These are phyloP conservation scores for Chaetoceros tenuissimus DNA, from an alignment of 108 stramenopile genomes.

Conservation along the genomic window DNA sequence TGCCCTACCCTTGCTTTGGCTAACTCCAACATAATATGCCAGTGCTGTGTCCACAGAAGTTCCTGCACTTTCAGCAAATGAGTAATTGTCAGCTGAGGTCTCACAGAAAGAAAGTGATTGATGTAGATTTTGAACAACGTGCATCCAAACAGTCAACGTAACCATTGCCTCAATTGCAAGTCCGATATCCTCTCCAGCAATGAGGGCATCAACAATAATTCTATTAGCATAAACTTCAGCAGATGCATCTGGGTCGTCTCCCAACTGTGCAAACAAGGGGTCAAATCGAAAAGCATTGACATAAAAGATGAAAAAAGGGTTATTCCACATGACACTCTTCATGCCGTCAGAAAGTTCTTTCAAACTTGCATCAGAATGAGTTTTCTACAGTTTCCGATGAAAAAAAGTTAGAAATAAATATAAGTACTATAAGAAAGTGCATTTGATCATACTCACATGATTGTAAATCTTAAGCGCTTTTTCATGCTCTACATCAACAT, in stretches of 20 bases:
- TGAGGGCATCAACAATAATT: background rate
- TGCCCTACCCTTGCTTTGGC: slow-evolving; percentile 25
- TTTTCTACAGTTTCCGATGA: background rate
- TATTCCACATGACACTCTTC: slow-evolving; percentile 4
- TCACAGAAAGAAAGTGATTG: slow-evolving; percentile 34
- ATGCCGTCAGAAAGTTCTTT: slow-evolving; percentile 5
- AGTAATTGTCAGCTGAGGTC: slow-evolving; percentile 1
- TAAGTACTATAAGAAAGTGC: too few species aligned
- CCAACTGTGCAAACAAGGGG: too few species aligned
- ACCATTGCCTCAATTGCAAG: slow-evolving; percentile 40
- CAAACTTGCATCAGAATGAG: background rate
- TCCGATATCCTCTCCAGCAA: slow-evolving; percentile 12
- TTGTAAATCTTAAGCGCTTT: too few species aligned
- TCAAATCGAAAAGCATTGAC: slow-evolving; percentile 15
- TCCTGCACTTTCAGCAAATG: slow-evolving; percentile 8
- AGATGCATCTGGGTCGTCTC: too few species aligned
- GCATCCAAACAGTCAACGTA: slow-evolving; percentile 61
- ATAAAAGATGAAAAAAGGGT: background rate
- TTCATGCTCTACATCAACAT: too few species aligned
- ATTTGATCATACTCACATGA: too few species aligned
- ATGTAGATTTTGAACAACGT: slow-evolving; percentile 45
- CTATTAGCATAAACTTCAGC: slow-evolving; percentile 32
- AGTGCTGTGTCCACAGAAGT: slow-evolving; percentile 54
- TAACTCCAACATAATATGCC: slow-evolving; percentile 65
- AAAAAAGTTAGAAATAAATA: too few species aligned